Conservation (phyloP, 2,329 filamentous ascomycete genomes). For the Zymoseptoria ardabiliae region DNA sequence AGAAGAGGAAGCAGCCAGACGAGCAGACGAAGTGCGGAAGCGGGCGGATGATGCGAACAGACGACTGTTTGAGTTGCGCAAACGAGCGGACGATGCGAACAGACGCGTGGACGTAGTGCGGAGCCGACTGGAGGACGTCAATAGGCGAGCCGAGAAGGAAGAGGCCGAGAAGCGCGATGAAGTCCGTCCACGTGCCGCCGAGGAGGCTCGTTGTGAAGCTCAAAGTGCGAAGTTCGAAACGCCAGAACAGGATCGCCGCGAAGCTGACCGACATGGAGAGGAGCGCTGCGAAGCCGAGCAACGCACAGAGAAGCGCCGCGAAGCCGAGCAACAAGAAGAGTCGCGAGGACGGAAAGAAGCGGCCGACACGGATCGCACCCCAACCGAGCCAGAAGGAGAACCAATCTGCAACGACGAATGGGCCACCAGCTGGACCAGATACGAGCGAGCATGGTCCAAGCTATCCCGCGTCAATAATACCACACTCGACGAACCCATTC, state of each 20-base stretch:
- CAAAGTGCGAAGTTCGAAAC: neutral
- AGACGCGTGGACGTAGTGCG: neutral
- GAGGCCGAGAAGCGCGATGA: neutral
- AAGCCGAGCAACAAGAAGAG: neutral
- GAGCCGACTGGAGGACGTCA: neutral
- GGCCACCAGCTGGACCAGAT: neutral
- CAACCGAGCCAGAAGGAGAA: neutral
- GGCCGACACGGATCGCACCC: neutral
- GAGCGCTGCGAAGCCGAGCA: neutral
- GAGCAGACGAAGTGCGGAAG: too few relatives aligned
- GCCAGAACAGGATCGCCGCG: neutral
- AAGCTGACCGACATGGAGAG: too few relatives aligned
- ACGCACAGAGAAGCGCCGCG: neutral
- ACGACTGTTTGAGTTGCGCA: too few relatives aligned
- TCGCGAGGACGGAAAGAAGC: neutral
- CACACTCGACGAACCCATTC: neutral
- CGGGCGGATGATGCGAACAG: too few relatives aligned
- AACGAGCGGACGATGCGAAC: too few relatives aligned
- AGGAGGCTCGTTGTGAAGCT: conserved; percentile 1
- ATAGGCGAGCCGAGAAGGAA: neutral
- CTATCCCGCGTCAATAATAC: neutral
- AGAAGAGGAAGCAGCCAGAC: too few relatives aligned
- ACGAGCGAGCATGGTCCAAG: neutral
- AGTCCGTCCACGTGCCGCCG: neutral
- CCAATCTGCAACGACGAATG: neutral